Evolutionary conservation across 116 monocot species (phyloP), one percentile per base, ranked within the genome.

Genomic region (Phalaenopsis hybrid): DNA sequence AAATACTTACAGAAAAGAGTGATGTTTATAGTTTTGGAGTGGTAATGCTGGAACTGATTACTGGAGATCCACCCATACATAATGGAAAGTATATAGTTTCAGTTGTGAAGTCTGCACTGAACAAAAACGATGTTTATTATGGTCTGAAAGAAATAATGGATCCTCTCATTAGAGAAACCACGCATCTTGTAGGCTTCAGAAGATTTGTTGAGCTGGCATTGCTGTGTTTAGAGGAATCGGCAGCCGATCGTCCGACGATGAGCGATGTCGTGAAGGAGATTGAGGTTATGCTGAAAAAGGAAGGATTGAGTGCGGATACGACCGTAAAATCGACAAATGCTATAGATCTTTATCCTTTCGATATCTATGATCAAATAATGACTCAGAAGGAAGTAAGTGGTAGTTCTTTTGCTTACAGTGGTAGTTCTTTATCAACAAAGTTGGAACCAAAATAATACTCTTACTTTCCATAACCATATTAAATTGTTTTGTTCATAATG

Each of bases 1-100:
- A 92, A 82, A 91, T 91, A 67, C 85, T 97, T 75, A 97, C 92
- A 13, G 89, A 91, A 25, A 97, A 92, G 82, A 97, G 96, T 33
- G 94, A 97, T 80, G 94, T 93, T 13, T 94, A 97, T 72, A 94
- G 95, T 78, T 93, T 94, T 49, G 97, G 97, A 8, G 90, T 98
- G 44, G 93, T 94, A 41, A 90, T 98, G 89, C 83, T 95, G 1
- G 97, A 98, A 78, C 67, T 98, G 49, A 74, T 95, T 79, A 92
- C 88, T 10, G 91, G 85, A 25, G 86, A 80, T 65, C 87, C 75
- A 67, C 94, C 97, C 18, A 88, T 97, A 82, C 84, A 93, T 73
- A 89, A 88, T 59, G 89, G 89, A 44, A 90, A 82, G 58, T 91
- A 94, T 41, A 86, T 97, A 48, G 94, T 97, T 51, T 81, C 85